Conservation (phyloP, 2,329 filamentous ascomycete genomes). For the Trichoderma guizhouense region DNA sequence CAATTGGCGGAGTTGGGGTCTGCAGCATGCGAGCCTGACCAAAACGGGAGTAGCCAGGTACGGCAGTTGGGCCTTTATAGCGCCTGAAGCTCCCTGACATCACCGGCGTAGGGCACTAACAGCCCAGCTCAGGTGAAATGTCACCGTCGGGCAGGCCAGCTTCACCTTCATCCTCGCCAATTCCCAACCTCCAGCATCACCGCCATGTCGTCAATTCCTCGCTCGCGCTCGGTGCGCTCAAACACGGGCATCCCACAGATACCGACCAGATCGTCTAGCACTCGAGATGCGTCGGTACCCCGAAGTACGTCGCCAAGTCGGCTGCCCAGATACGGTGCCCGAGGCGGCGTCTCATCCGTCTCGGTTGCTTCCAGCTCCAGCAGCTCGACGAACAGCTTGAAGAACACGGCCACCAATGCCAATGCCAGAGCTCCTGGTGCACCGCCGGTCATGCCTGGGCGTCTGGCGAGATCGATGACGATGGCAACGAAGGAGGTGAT, state of each 20-base stretch:
- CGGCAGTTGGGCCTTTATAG: conserved; percentile 15
- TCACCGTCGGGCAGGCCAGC: not conserved
- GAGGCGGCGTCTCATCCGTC: conserved; percentile 39
- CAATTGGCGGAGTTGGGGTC: conserved; percentile 1
- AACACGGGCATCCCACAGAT: not conserved
- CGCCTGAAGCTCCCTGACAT: conserved; percentile 10
- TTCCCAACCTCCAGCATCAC: not conserved
- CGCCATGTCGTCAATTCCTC: conserved; percentile 28
- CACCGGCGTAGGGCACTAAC: conserved; percentile 3
- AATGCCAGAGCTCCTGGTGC: not conserved
- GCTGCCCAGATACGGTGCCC: conserved; percentile 36
- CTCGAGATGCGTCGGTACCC: conserved; percentile 24
- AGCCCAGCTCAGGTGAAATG: not conserved
- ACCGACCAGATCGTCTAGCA: conserved; percentile 27
- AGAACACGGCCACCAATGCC: conserved; percentile 20
- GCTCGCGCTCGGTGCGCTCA: conserved; percentile 48
- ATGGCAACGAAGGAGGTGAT: conserved; percentile 13
- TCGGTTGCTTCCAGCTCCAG: conserved; percentile 27
- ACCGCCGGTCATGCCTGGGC: conserved; percentile 18
- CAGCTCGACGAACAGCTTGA: conserved; percentile 10
- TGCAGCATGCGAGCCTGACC: not conserved
- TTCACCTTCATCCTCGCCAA: not conserved
- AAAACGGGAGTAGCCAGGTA: conserved; percentile 15
- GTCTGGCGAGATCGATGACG: conserved; percentile 3
- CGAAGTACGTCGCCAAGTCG: conserved; percentile 48